Conservation (phyloP, 1,284 basidiomycete species). For the Xerocomus cyaneibrunnescens region DNA sequence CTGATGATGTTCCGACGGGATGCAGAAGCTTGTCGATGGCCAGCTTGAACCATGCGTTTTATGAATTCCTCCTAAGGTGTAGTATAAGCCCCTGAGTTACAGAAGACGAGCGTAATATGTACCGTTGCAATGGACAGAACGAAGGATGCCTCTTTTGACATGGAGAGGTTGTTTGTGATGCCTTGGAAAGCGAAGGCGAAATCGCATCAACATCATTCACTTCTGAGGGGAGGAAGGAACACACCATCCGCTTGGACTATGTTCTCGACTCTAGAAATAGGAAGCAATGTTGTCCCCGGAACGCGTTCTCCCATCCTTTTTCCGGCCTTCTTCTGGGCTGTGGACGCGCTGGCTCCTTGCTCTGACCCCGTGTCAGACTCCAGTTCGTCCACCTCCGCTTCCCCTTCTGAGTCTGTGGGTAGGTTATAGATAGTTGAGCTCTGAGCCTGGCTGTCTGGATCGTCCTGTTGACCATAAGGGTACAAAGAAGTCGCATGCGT, state of each 20-base stretch:
- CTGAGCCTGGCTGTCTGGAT: conserved; percentile 25
- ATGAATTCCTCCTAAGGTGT: conserved; percentile 70
- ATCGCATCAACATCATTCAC: conserved; percentile 15
- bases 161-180: conserved; percentile 53
- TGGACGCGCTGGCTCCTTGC: conserved; percentile 40
- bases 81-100: conserved; percentile 21
- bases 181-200: conserved; percentile 35
- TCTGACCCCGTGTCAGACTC: conserved; percentile 55
- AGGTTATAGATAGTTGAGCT: conserved; percentile 33
- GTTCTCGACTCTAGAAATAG: conserved; percentile 60
- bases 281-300: conserved; percentile 62
- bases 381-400: conserved; percentile 62
- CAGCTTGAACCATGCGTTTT: conserved; percentile 60
- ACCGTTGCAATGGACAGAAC: conserved; percentile 71
- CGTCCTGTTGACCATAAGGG: conserved; percentile 30
- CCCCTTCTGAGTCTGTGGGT: conserved; percentile 40
- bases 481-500: conserved; percentile 35
- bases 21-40: conserved; percentile 52
- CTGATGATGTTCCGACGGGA: conserved; percentile 54
- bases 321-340: conserved; percentile 34
- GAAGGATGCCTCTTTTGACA: conserved; percentile 74
- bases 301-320: conserved; percentile 47
- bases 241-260: conserved; percentile 71
- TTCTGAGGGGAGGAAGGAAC: conserved; percentile 17
- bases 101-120: conserved; percentile 20